These are phyloP conservation scores for Lanmaoa rubissima DNA, from an alignment of 768 basidiomycete genomes.

Conservation along the genomic window DNA sequence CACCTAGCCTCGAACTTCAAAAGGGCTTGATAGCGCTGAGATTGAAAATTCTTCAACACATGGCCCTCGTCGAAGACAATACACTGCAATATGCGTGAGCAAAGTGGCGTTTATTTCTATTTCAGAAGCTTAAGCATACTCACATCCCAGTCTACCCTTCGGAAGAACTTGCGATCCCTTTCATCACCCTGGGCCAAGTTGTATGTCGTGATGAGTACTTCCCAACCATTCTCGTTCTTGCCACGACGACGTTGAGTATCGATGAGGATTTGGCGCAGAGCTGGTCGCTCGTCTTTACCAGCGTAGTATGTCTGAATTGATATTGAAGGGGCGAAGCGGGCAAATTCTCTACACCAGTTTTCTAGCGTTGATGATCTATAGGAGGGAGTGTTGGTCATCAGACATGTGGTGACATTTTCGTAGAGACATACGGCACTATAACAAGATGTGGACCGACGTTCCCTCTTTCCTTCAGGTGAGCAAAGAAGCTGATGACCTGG, in stretches of 20 bases:
- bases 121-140: conserved; percentile 30
- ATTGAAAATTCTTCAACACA: conserved; percentile 94
- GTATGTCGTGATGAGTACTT: conserved; percentile 95
- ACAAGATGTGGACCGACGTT: conserved; percentile 86
- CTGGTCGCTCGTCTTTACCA: conserved; percentile 78
- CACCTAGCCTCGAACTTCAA: conserved; percentile 84
- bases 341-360: conserved; percentile 98
- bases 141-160: conserved; percentile 89
- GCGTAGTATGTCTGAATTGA: conserved; percentile 92
- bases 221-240: conserved; percentile 65
- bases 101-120: neutral
- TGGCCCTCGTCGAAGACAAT: conserved; percentile 98
- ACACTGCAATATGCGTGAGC: conserved; percentile 47
- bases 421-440: conserved; percentile 81
- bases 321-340: conserved; percentile 83
- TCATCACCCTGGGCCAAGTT: conserved; percentile 87
- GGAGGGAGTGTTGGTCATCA: conserved; percentile 6
- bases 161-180: conserved; percentile 90
- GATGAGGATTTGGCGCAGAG: conserved; percentile 68
- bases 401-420: neutral
- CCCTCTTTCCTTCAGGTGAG: conserved; percentile 79
- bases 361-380: conserved; percentile 90
- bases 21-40: conserved; percentile 90
- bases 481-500: conserved; percentile 97
- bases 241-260: conserved; percentile 52